Conservation (phyloP, 1,139 yeast genomes). For the Yamadazyma diddensiae region DNA sequence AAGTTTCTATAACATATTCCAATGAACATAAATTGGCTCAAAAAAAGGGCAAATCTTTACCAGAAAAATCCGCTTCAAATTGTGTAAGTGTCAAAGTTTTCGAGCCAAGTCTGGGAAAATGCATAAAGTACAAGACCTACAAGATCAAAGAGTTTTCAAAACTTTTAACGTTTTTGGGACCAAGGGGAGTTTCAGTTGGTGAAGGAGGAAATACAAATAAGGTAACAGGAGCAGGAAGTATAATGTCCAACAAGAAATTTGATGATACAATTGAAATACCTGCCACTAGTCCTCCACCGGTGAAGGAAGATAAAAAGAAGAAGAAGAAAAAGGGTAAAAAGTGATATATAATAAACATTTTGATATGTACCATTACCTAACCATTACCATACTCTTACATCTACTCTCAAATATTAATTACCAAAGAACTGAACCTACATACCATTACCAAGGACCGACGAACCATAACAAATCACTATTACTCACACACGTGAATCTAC, state of each 20-base stretch:
- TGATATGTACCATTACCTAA: no score
- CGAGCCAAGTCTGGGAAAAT: conserved; percentile 69
- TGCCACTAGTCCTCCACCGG: conserved; percentile 13
- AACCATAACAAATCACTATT: neutral
- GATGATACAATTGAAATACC: conserved; percentile 16
- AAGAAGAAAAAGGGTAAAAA: conserved; percentile 14
- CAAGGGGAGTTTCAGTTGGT: conserved; percentile 58
- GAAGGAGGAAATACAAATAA: conserved; percentile 17
- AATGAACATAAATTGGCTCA: conserved; percentile 18
- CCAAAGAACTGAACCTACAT: no score
- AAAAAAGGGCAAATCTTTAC: conserved; percentile 4
- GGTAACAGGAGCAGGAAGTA: conserved; percentile 36
- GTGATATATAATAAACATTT: no score
- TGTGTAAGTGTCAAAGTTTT: conserved; percentile 63
- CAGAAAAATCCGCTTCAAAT: conserved; percentile 20
- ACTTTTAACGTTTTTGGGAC: conserved; percentile 80
- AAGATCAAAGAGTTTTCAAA: conserved; percentile 78
- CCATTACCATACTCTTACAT: neutral
- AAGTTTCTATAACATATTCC: conserved; percentile 38
- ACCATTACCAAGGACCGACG: no score
- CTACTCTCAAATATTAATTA: no score
- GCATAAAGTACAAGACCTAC: conserved; percentile 59
- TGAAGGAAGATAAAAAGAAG: conserved; percentile 17
- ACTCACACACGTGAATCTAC: no score
- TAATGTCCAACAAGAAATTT: conserved; percentile 41